Percentiles rank a stretch among this genome's conserved stretches.
phyloP scores from a whole-genome alignment of 495 filamentous ascomycete genomes.

The Eremomyces bilateralis region DNA sequence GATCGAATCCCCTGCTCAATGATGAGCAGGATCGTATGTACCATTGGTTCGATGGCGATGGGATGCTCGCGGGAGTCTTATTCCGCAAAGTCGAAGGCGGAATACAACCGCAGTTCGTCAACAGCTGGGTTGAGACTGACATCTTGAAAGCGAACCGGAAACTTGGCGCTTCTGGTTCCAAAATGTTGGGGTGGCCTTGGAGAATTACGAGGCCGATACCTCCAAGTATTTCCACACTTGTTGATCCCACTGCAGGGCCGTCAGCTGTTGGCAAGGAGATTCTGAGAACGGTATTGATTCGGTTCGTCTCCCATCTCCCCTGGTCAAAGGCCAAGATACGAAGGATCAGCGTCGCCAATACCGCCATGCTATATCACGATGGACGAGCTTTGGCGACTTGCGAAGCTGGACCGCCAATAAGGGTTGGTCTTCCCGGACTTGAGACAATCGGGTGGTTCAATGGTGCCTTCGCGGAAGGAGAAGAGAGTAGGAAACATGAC shows the following conservation, averaged over 20 bases:
- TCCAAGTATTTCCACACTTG: constrained; percentile 38
- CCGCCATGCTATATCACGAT: constrained; percentile 38
- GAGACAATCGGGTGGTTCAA: constrained; percentile 48
- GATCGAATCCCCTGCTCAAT: constrained; percentile 41
- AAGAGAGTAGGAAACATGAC: constrained; percentile 28
- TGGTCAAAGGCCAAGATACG: constrained; percentile 31
- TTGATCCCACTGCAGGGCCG: constrained; percentile 24
- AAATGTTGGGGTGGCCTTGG: no score
- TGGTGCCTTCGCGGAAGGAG: constrained; percentile 28
- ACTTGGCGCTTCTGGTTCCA: no score
- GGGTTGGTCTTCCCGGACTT: constrained; percentile 33
- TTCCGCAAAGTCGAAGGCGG: constrained; percentile 21
- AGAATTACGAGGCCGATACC: no score
- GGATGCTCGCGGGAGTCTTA: constrained; percentile 42
- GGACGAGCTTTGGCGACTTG: constrained; percentile 41
- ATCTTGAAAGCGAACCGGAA: constrained; percentile 21
- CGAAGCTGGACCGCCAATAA: constrained; percentile 44
- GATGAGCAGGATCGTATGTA: constrained; percentile 30
- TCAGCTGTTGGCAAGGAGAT: constrained; percentile 24
- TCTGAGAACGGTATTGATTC: constrained; percentile 28
- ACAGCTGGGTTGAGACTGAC: constrained; percentile 42
- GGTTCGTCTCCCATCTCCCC: constrained; percentile 30
- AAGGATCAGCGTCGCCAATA: constrained; percentile 44
- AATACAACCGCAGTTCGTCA: constrained; percentile 36
- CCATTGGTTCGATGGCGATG: constrained; percentile 54